Percentiles rank a stretch among this genome's conserved stretches.
phyloP scores from a whole-genome alignment of 805 yeast genomes.

The Tanozyma kutaoensis region DNA sequence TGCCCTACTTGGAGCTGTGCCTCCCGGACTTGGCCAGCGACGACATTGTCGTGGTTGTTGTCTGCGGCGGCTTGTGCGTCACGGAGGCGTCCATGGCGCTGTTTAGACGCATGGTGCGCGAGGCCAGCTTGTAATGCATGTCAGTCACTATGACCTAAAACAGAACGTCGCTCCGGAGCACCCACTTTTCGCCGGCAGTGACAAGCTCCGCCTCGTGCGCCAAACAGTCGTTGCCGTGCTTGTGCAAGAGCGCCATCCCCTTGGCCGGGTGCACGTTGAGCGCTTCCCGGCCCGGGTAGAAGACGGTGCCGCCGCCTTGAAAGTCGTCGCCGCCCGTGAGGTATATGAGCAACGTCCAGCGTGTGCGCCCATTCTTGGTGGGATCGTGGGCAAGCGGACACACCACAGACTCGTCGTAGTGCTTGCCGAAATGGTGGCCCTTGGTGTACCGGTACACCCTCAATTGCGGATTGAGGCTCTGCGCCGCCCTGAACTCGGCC shows the following conservation, averaged over 20 bases:
- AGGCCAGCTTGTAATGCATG: neutral
- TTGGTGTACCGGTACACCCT: conserved; percentile 39
- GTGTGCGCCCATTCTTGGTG: conserved; percentile 25
- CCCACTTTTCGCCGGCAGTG: conserved; percentile 44
- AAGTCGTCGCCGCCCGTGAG: conserved; percentile 44
- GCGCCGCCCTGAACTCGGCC: conserved; percentile 21
- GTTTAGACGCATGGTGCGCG: conserved; percentile 4
- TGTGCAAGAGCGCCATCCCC: conserved; percentile 49
- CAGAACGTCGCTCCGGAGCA: conserved; percentile 42
- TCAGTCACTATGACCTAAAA: too few relatives aligned
- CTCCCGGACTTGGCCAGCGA: conserved; percentile 18
- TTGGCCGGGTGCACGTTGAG: conserved; percentile 31
- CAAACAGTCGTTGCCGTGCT: conserved; percentile 54
- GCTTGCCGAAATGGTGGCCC: conserved; percentile 49
- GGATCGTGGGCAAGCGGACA: conserved; percentile 13
- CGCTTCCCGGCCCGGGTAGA: conserved; percentile 21
- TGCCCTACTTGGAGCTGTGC: conserved; percentile 11
- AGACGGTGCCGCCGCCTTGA: conserved; percentile 47
- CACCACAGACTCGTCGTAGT: conserved; percentile 44
- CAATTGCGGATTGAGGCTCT: conserved; percentile 41
- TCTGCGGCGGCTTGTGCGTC: conserved; percentile 34
- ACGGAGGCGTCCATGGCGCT: conserved; percentile 4
- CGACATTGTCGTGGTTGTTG: conserved; percentile 38
- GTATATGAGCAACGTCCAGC: conserved; percentile 49
- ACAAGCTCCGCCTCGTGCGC: conserved; percentile 46